phyloP scores from a whole-genome alignment of 345 rosid genomes.

The Euphorbia tirucalli region DNA sequence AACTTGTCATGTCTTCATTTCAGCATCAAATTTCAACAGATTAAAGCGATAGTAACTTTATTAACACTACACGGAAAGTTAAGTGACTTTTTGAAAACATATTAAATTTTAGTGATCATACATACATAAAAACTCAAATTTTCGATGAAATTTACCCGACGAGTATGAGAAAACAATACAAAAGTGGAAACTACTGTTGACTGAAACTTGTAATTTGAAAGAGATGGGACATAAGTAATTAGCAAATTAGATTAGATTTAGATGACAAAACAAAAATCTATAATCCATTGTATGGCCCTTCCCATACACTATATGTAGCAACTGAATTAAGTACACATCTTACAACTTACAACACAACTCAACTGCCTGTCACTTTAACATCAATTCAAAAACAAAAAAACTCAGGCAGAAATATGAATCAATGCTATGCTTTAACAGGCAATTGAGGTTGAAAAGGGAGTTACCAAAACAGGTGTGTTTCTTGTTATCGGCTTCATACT shows the following conservation, averaged over 20 bases:
- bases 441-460: constrained; percentile 50
- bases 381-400: background rate
- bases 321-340: background rate
- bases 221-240: background rate
- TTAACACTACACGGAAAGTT: too few species aligned
- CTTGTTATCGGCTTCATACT: constrained; percentile 60
- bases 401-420: background rate
- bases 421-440: constrained; percentile 46
- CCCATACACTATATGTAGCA: constrained; percentile 29
- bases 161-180: too few species aligned
- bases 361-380: background rate
- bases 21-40: too few species aligned
- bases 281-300: constrained; percentile 31
- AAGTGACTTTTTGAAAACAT: too few species aligned
- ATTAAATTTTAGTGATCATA: too few species aligned
- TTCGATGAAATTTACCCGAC: too few species aligned
- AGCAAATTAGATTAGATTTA: background rate
- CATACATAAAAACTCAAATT: too few species aligned
- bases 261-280: constrained; percentile 1
- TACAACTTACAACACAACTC: too few species aligned
- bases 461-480: constrained; percentile 63
- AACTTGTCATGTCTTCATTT: too few species aligned
- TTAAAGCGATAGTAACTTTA: too few species aligned
- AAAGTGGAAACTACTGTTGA: too few species aligned
- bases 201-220: too few species aligned